phyloP scores from a whole-genome alignment of 805 yeast genomes.

The Candida orba region DNA sequence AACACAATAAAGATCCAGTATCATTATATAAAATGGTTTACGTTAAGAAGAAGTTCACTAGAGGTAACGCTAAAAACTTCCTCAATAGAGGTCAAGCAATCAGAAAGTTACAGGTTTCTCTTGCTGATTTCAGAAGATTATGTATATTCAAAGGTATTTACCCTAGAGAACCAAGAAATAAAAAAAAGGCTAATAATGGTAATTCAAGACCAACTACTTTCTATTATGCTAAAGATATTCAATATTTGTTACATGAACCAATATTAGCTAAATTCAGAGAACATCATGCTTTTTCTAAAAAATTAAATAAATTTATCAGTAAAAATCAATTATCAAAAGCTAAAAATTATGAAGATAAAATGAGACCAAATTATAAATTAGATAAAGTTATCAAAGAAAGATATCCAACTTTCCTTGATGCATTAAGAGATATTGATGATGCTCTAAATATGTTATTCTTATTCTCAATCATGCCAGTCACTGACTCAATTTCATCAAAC shows the following conservation, averaged over 20 bases:
- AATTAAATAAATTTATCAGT: slow-evolving; percentile 82
- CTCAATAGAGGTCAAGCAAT: slow-evolving; percentile 94
- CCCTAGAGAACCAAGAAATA: slow-evolving; percentile 93
- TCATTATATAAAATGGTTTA: slow-evolving; percentile 2
- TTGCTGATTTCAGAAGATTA: slow-evolving; percentile 93
- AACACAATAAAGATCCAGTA: too few species aligned
- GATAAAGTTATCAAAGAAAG: slow-evolving; percentile 92
- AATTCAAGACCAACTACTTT: slow-evolving; percentile 96
- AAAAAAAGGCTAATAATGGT: slow-evolving; percentile 95
- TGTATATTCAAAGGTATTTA: slow-evolving; percentile 97
- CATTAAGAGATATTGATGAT: slow-evolving; percentile 89
- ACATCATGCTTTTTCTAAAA: slow-evolving; percentile 90
- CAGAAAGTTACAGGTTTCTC: slow-evolving; percentile 80
- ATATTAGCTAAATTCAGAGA: slow-evolving; percentile 86
- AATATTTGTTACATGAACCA: slow-evolving; percentile 92
- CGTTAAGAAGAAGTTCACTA: slow-evolving; percentile 73
- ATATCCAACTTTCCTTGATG: slow-evolving; percentile 90
- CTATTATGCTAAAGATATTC: slow-evolving; percentile 90
- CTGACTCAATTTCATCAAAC: slow-evolving; percentile 69
- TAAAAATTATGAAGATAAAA: slow-evolving; percentile 66
- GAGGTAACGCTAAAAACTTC: slow-evolving; percentile 88
- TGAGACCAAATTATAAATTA: slow-evolving; percentile 73
- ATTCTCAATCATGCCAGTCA: slow-evolving; percentile 92
- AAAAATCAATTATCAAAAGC: slow-evolving; percentile 90
- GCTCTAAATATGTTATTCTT: slow-evolving; percentile 91